phyloP scores from a whole-genome alignment of 371 early-diverging fungal genomes.

The Syncephalastrum sp. region DNA sequence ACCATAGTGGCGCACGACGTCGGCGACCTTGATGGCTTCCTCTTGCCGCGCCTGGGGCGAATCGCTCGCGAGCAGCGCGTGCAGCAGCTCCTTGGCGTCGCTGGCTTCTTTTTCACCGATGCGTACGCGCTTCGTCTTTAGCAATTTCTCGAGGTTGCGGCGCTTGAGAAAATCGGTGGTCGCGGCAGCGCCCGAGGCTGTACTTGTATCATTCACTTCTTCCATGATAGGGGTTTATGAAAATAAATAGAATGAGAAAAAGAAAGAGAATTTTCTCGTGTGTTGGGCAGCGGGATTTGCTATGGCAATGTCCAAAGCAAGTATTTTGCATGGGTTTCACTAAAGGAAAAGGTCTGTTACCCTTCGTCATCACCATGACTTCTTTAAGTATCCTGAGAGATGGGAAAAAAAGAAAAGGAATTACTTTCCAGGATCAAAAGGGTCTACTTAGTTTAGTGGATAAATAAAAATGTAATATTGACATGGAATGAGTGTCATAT shows the following conservation, averaged over 20 bases:
- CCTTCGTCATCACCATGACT: too few species aligned
- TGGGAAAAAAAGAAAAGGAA: too few species aligned
- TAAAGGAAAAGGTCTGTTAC: too few species aligned
- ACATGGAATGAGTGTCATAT: too few species aligned
- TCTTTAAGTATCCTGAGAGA: too few species aligned
- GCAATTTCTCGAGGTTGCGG: constrained; percentile 24
- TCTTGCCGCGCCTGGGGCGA: constrained; percentile 11
- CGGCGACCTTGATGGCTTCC: constrained; percentile 9
- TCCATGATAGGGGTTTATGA: not conserved
- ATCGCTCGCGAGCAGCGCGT: constrained; percentile 10
- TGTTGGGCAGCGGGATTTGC: too few species aligned
- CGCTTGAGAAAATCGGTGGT: constrained; percentile 39
- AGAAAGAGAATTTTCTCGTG: too few species aligned
- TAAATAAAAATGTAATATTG: too few species aligned
- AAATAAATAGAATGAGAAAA: not conserved
- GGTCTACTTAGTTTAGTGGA: too few species aligned
- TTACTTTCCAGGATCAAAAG: too few species aligned
- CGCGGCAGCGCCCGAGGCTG: constrained; percentile 41
- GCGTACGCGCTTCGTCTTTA: constrained; percentile 36
- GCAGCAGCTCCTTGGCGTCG: constrained; percentile 21
- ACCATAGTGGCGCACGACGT: constrained; percentile 14
- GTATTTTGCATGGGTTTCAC: too few species aligned
- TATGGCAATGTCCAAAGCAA: too few species aligned
- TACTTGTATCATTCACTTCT: constrained; percentile 24
- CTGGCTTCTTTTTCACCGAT: constrained; percentile 44